Evolutionary conservation across 768 basidiomycete species (phyloP).

Genomic region (Russula vinacea): DNA sequence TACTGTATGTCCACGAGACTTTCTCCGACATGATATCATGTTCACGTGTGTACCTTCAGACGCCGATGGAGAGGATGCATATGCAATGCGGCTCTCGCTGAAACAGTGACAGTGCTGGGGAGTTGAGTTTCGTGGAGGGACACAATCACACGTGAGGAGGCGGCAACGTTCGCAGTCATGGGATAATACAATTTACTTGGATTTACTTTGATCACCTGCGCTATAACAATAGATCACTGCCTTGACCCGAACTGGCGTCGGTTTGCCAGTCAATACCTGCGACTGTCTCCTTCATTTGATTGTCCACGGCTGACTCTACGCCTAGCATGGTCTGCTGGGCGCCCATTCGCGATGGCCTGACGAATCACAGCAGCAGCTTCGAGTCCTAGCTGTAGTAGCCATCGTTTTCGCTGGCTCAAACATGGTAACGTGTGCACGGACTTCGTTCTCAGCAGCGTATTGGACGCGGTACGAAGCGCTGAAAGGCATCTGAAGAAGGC

Average conservation of each 20-base stretch:
- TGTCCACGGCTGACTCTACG: background rate
- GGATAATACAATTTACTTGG: background rate
- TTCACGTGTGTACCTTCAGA: slow-evolving; percentile 45
- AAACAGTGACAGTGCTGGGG: slow-evolving; percentile 33
- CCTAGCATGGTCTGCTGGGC: slow-evolving; percentile 29
- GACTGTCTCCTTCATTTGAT: background rate
- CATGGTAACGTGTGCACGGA: slow-evolving; percentile 87
- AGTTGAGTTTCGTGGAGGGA: background rate
- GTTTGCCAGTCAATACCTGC: background rate
- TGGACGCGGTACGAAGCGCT: slow-evolving; percentile 64
- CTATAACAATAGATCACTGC: slow-evolving; percentile 15
- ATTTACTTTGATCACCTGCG: background rate
- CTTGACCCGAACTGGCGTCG: background rate
- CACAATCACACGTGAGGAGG: background rate
- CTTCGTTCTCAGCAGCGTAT: slow-evolving; percentile 67
- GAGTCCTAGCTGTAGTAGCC: slow-evolving; percentile 87
- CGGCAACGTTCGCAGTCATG: background rate
- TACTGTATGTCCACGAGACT: slow-evolving; percentile 67
- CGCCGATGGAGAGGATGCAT: slow-evolving; percentile 93
- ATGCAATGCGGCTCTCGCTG: slow-evolving; percentile 78
- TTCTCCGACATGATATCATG: slow-evolving; percentile 22
- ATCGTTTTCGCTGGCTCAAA: slow-evolving; percentile 80
- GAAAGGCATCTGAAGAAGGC: slow-evolving; percentile 42
- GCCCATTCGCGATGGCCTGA: slow-evolving; percentile 46
- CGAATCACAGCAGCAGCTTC: slow-evolving; percentile 58